Evolutionary conservation across 805 yeast genomes (phyloP).

Genomic region (Metschnikowia matae): DNA sequence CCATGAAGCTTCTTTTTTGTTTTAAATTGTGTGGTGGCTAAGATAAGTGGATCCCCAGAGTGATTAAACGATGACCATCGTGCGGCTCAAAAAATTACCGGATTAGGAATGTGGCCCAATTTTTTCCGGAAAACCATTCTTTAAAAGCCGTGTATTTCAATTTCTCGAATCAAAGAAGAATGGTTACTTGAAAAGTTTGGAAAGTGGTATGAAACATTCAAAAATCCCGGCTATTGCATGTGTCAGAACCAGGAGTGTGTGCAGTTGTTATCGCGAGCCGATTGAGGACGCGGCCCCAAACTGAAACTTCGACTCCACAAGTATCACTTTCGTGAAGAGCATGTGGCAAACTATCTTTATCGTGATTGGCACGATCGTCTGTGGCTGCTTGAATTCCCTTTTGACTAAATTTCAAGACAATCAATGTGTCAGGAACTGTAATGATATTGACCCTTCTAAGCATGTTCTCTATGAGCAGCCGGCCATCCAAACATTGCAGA

Average conservation of each 20-base stretch:
- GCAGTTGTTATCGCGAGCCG: conserved; percentile 3
- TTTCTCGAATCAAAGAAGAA: not conserved
- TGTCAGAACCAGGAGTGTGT: not conserved
- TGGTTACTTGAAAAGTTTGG: not conserved
- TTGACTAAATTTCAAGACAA: conserved; percentile 74
- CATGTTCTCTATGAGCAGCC: conserved; percentile 67
- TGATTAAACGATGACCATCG: conserved; percentile 19
- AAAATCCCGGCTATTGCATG: not conserved
- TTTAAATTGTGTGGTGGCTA: not conserved
- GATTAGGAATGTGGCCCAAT: not conserved
- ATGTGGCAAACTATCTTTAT: conserved; percentile 16
- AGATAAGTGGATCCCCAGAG: not conserved
- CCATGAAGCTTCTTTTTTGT: not conserved
- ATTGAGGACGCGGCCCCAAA: conserved; percentile 3
- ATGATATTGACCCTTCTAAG: conserved; percentile 37
- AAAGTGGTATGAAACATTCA: not conserved
- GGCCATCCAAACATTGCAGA: conserved; percentile 71
- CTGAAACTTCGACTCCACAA: not conserved
- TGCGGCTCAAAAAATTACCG: conserved; percentile 17
- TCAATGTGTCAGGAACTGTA: conserved; percentile 61
- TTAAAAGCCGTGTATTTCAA: too few species aligned
- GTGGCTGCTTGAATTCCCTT: conserved; percentile 72
- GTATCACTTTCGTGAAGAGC: not conserved
- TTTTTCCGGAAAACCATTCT: not conserved
- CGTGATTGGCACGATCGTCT: conserved; percentile 51